Conservation (phyloP, 805 yeast species). For the Metschnikowia lunata region DNA sequence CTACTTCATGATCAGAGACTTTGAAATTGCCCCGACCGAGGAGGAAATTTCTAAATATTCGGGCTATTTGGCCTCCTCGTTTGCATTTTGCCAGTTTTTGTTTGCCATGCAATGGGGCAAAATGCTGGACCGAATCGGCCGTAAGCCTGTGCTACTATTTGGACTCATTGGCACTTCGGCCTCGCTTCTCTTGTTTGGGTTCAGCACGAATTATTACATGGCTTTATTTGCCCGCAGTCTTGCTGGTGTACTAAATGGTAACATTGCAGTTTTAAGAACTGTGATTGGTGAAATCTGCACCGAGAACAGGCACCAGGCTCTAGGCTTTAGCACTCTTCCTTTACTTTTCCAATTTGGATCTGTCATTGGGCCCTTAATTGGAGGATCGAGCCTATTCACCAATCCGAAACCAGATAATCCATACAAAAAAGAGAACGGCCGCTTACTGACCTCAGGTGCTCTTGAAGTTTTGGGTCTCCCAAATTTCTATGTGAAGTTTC, state of each 20-base stretch:
- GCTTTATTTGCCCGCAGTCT: constrained; percentile 51
- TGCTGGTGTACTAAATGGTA: constrained; percentile 60
- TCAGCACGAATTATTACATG: constrained; percentile 46
- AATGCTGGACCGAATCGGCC: constrained; percentile 50
- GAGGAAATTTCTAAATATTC: constrained; percentile 56
- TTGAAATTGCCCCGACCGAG: constrained; percentile 43
- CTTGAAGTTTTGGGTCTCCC: background rate
- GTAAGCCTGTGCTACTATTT: constrained; percentile 48
- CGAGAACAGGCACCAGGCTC: constrained; percentile 54
- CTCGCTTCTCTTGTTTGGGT: constrained; percentile 49
- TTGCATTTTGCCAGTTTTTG: constrained; percentile 56
- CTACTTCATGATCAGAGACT: constrained; percentile 59
- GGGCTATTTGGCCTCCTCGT: constrained; percentile 57
- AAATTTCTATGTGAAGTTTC: constrained; percentile 21
- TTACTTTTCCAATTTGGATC: constrained; percentile 58
- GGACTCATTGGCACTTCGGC: constrained; percentile 53
- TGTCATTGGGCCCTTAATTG: constrained; percentile 58
- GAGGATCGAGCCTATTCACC: constrained; percentile 47
- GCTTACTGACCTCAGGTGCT: background rate
- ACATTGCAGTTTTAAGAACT: constrained; percentile 61
- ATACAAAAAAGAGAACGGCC: constrained; percentile 1
- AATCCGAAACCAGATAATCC: constrained; percentile 31
- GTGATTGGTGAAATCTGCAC: constrained; percentile 56
- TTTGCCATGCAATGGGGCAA: constrained; percentile 60
- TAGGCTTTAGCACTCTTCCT: constrained; percentile 61